These are phyloP conservation scores for Pyrenula massariospora DNA, from an alignment of 495 filamentous ascomycete species.

Conservation along the genomic window DNA sequence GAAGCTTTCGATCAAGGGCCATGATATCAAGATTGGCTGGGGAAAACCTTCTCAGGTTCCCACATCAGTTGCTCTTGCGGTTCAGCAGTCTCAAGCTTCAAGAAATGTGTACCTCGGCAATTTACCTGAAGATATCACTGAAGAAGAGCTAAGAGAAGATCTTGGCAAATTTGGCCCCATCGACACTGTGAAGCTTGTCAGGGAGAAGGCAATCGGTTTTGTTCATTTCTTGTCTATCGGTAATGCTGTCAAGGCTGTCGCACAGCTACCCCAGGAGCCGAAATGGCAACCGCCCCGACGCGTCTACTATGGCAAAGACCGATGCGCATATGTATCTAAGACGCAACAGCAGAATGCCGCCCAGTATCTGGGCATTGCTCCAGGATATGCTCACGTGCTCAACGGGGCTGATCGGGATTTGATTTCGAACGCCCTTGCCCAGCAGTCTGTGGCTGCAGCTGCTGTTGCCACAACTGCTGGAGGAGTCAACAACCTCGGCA, in stretches of 20 bases:
- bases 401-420: slow-evolving; percentile 92
- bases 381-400: slow-evolving; percentile 92
- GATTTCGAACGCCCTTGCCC: slow-evolving; percentile 88
- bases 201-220: slow-evolving; percentile 97
- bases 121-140: slow-evolving; percentile 74
- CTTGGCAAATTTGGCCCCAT: slow-evolving; percentile 93
- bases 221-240: slow-evolving; percentile 96
- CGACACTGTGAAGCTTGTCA: slow-evolving; percentile 94
- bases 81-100: slow-evolving; percentile 96
- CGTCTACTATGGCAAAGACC: slow-evolving; percentile 97
- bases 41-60: slow-evolving; percentile 97
- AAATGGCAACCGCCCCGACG: slow-evolving; percentile 94
- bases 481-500: slow-evolving; percentile 92
- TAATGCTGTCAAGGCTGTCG: slow-evolving; percentile 98
- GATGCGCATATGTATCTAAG: slow-evolving; percentile 97
- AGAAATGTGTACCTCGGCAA: slow-evolving; percentile 97
- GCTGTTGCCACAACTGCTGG: slow-evolving; percentile 94
- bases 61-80: slow-evolving; percentile 88
- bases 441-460: slow-evolving; percentile 93
- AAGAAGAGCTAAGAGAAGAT: slow-evolving; percentile 90
- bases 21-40: slow-evolving; percentile 99
- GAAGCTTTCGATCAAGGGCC: slow-evolving; percentile 93
- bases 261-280: slow-evolving; percentile 86
- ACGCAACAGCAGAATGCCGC: slow-evolving; percentile 99
- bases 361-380: slow-evolving; percentile 93